Conservation (phyloP, 495 filamentous ascomycete species). For the Melanomma pulvis-pyrius region DNA sequence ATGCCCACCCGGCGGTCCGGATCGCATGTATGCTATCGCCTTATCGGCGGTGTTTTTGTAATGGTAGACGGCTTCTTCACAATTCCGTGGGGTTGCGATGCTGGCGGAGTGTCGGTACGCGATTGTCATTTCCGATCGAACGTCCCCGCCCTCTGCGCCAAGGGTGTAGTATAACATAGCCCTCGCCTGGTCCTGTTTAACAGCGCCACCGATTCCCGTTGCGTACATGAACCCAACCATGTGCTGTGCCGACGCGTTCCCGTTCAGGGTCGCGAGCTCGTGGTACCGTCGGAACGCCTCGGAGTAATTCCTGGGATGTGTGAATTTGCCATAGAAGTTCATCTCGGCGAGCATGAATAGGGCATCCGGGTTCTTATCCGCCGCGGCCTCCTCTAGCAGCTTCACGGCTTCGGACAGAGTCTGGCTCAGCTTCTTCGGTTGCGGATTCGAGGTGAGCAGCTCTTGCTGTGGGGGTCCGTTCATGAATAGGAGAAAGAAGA, state of each 20-base stretch:
- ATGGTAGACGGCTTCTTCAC: conserved; percentile 79
- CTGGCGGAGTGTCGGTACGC: conserved; percentile 85
- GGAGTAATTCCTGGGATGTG: conserved; percentile 80
- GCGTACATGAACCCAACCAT: conserved; percentile 98
- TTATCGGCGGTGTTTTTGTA: conserved; percentile 96
- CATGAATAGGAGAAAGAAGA: conserved; percentile 53
- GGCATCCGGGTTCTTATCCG: conserved; percentile 79
- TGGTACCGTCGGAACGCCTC: conserved; percentile 83
- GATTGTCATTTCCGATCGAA: conserved; percentile 88
- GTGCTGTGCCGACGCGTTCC: conserved; percentile 88
- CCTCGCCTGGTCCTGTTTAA: conserved; percentile 87
- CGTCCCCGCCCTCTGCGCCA: conserved; percentile 81
- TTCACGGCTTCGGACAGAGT: conserved; percentile 60
- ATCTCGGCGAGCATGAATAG: conserved; percentile 89
- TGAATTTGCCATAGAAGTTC: conserved; percentile 95
- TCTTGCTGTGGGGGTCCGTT: conserved; percentile 44
- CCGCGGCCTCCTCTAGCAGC: conserved; percentile 74
- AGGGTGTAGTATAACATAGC: conserved; percentile 93
- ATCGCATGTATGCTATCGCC: conserved; percentile 79
- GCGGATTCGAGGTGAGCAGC: conserved; percentile 38
- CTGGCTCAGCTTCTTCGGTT: conserved; percentile 41
- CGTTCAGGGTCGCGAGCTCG: conserved; percentile 71
- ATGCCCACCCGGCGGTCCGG: conserved; percentile 89
- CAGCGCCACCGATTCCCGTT: conserved; percentile 81
- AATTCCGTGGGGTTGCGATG: conserved; percentile 81